Conservation (phyloP, 2,329 filamentous ascomycete species). For the Pezicula neosporulosa region DNA sequence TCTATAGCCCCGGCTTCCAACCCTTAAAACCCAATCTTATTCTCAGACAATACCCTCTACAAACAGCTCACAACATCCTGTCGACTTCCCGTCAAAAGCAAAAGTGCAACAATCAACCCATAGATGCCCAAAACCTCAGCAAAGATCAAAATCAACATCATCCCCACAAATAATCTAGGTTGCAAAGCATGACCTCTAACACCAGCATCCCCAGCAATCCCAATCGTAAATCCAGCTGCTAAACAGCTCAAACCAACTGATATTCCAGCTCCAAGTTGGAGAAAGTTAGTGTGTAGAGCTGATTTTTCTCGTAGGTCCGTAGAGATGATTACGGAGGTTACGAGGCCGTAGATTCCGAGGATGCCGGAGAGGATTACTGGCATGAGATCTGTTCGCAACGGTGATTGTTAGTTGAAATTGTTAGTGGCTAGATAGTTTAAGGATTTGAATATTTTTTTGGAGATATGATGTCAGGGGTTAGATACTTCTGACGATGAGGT, state of each 20-base stretch:
- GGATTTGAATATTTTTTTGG: slow-evolving; percentile 27
- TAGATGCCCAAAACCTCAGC: slow-evolving; percentile 66
- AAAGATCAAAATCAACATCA: slow-evolving; percentile 80
- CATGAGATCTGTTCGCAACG: slow-evolving; percentile 71
- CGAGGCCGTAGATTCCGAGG: slow-evolving; percentile 94
- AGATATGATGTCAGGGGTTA: too few species aligned
- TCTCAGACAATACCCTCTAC: too few species aligned
- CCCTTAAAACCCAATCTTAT: too few species aligned
- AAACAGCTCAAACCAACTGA: slow-evolving; percentile 76
- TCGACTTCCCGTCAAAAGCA: too few species aligned
- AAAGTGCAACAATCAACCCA: too few species aligned
- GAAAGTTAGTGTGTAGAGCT: slow-evolving; percentile 73
- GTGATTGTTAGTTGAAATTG: neutral
- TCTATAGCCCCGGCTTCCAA: too few species aligned
- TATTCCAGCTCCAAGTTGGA: slow-evolving; percentile 77
- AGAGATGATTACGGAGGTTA: slow-evolving; percentile 80
- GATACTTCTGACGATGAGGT: slow-evolving; percentile 99
- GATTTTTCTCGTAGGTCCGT: slow-evolving; percentile 68
- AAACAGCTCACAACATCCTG: too few species aligned
- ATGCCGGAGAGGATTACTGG: slow-evolving; percentile 99
- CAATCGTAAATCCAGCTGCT: slow-evolving; percentile 64
- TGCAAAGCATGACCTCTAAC: slow-evolving; percentile 74
- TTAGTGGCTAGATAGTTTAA: neutral
- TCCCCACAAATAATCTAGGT: slow-evolving; percentile 66
- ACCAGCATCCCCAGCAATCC: slow-evolving; percentile 83